Conservation (phyloP, 2,329 filamentous ascomycete species). For the Trematosphaeria pertusa region DNA sequence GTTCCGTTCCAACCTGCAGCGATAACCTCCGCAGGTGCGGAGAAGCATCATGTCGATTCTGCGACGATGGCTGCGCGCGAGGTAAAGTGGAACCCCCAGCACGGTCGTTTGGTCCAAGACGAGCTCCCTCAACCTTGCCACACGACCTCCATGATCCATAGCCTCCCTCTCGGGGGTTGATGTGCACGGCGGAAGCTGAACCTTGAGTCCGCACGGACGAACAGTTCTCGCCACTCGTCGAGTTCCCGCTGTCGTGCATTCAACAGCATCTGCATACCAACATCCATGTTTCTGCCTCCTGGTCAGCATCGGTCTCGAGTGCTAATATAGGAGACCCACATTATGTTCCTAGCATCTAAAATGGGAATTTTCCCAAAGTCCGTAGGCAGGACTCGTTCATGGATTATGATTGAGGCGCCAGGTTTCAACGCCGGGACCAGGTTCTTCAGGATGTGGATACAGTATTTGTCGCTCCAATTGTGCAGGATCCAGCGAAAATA, state of each 20-base stretch:
- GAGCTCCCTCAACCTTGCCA: slow-evolving; percentile 16
- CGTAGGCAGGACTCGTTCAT: slow-evolving; percentile 17
- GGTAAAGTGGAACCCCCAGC: too few species aligned
- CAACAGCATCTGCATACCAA: slow-evolving; percentile 22
- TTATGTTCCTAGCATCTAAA: slow-evolving; percentile 11
- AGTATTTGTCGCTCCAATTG: slow-evolving; percentile 46
- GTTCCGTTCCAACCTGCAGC: too few species aligned
- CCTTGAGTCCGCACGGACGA: slow-evolving; percentile 14
- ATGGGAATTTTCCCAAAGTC: slow-evolving; percentile 6
- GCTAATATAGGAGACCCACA: slow-evolving; percentile 9
- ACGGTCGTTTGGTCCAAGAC: too few species aligned
- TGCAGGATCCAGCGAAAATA: slow-evolving; percentile 38
- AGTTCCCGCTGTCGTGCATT: slow-evolving; percentile 19
- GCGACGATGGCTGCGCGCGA: too few species aligned
- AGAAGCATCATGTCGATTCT: too few species aligned
- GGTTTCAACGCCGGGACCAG: slow-evolving; percentile 37
- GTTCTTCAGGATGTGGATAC: slow-evolving; percentile 37
- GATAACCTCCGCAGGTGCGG: too few species aligned
- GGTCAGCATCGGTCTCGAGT: not conserved
- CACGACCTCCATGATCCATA: slow-evolving; percentile 19
- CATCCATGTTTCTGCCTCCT: slow-evolving; percentile 18
- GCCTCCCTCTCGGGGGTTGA: slow-evolving; percentile 9
- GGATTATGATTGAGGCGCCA: slow-evolving; percentile 20
- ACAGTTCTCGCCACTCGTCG: slow-evolving; percentile 17
- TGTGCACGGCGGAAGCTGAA: slow-evolving; percentile 12